Conservation (phyloP, 2,329 filamentous ascomycete genomes). For the Niveomyces coronatus region DNA sequence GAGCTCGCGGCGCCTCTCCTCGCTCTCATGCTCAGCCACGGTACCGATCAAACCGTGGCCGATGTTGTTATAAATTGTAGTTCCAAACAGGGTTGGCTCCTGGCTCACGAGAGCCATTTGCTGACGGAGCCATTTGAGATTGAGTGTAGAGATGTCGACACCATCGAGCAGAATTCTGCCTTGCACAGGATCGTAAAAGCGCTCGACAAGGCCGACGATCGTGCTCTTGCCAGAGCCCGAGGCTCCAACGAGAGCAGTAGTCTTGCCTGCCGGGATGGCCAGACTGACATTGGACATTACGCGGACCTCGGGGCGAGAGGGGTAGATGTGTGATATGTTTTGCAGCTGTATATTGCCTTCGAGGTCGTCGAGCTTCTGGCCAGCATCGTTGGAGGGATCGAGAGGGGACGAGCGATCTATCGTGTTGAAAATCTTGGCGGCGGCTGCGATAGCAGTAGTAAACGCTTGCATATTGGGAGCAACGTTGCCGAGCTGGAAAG, state of each 20-base stretch:
- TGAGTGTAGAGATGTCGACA: constrained; percentile 68
- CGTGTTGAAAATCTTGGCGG: constrained; percentile 84
- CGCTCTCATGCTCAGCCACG: constrained; percentile 52
- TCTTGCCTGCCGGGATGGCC: constrained; percentile 76
- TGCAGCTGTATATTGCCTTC: constrained; percentile 71
- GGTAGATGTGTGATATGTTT: constrained; percentile 86
- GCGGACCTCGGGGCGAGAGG: constrained; percentile 78
- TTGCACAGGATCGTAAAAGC: constrained; percentile 84
- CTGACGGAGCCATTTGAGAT: constrained; percentile 82
- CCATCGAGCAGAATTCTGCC: constrained; percentile 75
- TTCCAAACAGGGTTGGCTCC: constrained; percentile 83
- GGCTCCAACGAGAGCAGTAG: constrained; percentile 84
- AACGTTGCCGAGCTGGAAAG: constrained; percentile 82
- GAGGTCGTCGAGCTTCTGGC: constrained; percentile 62
- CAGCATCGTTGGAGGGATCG: constrained; percentile 60
- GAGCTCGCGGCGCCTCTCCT: constrained; percentile 58
- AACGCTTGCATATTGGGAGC: constrained; percentile 82
- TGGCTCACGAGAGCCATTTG: constrained; percentile 90
- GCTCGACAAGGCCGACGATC: constrained; percentile 83
- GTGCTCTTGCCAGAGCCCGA: constrained; percentile 94
- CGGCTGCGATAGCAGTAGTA: constrained; percentile 70
- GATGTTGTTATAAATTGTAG: constrained; percentile 84
- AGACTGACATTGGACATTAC: constrained; percentile 81
- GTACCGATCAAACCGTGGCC: constrained; percentile 85
- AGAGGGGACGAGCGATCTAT: constrained; percentile 83